phyloP scores from a whole-genome alignment of 2,329 filamentous ascomycete genomes.

The Monilinia aucupariae region DNA sequence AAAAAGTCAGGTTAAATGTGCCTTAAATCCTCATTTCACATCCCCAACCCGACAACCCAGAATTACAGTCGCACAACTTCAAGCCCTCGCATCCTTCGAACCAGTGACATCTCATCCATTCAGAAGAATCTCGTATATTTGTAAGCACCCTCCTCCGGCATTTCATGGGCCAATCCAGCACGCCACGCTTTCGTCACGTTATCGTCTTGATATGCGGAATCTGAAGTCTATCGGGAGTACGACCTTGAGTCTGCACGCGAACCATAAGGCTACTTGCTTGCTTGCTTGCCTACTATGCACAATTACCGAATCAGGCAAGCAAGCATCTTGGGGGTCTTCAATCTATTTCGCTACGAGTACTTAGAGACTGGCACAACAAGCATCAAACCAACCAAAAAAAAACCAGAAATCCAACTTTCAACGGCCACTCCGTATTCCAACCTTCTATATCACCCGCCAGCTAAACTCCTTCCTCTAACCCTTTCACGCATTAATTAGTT shows the following conservation, averaged over 20 bases:
- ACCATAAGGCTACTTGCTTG: not conserved
- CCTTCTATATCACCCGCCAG: no score
- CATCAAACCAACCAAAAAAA: no score
- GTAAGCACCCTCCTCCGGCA: not conserved
- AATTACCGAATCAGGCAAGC: not conserved
- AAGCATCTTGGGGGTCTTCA: not conserved
- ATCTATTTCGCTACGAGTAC: no score
- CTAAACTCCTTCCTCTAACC: no score
- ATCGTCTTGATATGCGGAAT: not conserved
- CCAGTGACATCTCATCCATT: not conserved
- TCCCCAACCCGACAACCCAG: not conserved
- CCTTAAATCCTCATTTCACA: not conserved
- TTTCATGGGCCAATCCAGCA: not conserved
- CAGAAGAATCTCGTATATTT: not conserved
- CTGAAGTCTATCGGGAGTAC: not conserved
- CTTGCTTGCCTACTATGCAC: no score
- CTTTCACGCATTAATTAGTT: no score
- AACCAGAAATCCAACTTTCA: no score
- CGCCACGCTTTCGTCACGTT: not conserved
- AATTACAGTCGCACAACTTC: not conserved
- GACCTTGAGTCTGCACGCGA: no score
- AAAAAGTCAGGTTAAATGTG: not conserved
- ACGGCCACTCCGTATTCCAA: no score
- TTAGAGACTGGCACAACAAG: no score
- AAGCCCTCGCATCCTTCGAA: not conserved